Conservation (phyloP, 1,284 basidiomycete genomes). For the Puccinia polysora region DNA sequence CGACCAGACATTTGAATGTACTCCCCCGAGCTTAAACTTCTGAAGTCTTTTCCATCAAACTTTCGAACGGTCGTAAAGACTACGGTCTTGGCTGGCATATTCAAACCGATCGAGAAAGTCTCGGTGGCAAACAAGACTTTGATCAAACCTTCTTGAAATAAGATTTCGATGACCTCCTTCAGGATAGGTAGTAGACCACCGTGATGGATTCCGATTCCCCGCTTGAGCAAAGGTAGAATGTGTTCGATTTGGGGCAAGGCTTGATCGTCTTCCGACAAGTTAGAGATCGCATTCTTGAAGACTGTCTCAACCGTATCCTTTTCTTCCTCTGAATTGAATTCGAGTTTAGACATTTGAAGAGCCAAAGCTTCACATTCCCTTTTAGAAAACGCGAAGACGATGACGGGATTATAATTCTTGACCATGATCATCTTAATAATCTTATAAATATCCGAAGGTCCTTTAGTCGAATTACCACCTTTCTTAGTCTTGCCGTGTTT, state of each 20-base stretch:
- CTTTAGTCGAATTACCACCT: slow-evolving; percentile 76
- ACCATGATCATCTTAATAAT: slow-evolving; percentile 99
- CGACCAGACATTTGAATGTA: slow-evolving; percentile 77
- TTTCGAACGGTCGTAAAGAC: slow-evolving; percentile 94
- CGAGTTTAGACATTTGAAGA: slow-evolving; percentile 85
- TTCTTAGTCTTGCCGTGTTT: slow-evolving; percentile 84
- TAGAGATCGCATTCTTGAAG: slow-evolving; percentile 90
- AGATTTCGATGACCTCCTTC: slow-evolving; percentile 98
- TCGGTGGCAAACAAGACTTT: slow-evolving; percentile 98
- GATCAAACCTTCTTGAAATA: slow-evolving; percentile 99
- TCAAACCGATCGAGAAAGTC: slow-evolving; percentile 97
- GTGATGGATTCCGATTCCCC: slow-evolving; percentile 98
- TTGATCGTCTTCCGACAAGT: slow-evolving; percentile 79
- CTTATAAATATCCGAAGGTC: slow-evolving; percentile 91
- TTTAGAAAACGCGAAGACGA: slow-evolving; percentile 97
- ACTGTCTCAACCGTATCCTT: slow-evolving; percentile 81
- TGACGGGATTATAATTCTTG: slow-evolving; percentile 97
- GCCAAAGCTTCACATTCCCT: slow-evolving; percentile 94
- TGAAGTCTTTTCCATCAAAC: slow-evolving; percentile 91
- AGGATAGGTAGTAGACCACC: slow-evolving; percentile 94
- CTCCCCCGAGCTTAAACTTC: slow-evolving; percentile 75
- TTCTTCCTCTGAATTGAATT: slow-evolving; percentile 92
- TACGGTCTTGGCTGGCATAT: slow-evolving; percentile 99
- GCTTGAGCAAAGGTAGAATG: slow-evolving; percentile 83
- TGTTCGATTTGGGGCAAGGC: slow-evolving; percentile 90